Conservation (phyloP, 2,329 filamentous ascomycete species). For the Podosphaera fusca region DNA sequence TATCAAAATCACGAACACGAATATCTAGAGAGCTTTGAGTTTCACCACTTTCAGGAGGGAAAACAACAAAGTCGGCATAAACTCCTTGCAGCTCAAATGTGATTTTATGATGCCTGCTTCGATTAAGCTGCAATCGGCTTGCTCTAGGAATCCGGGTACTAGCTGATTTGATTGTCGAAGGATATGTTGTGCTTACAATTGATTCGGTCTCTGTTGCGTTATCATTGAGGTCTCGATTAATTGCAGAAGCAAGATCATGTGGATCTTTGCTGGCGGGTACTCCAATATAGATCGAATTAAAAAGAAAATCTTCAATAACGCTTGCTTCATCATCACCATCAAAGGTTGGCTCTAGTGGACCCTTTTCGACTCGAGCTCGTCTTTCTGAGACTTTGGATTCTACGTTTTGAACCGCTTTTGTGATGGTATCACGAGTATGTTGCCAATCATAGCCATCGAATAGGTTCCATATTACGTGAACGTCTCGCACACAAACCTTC, state of each 20-base stretch:
- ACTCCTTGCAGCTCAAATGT: constrained; percentile 79
- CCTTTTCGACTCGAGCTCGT: constrained; percentile 33
- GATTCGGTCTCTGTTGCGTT: constrained; percentile 74
- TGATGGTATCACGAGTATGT: constrained; percentile 63
- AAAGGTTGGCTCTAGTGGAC: constrained; percentile 26
- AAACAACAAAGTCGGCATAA: constrained; percentile 59
- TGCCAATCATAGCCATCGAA: constrained; percentile 97
- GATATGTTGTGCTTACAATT: constrained; percentile 52
- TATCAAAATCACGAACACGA: constrained; percentile 58
- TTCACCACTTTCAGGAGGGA: constrained; percentile 53
- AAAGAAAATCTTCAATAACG: constrained; percentile 82
- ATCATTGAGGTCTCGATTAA: constrained; percentile 77
- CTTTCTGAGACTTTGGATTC: constrained; percentile 63
- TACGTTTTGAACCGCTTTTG: constrained; percentile 69
- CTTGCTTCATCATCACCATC: constrained; percentile 61
- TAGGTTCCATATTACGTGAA: constrained; percentile 91
- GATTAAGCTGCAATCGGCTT: constrained; percentile 48
- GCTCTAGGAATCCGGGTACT: constrained; percentile 17
- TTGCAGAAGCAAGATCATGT: constrained; percentile 54
- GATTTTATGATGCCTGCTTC: constrained; percentile 85
- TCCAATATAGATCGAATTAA: constrained; percentile 97
- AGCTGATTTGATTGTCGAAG: constrained; percentile 28
- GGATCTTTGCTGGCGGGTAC: constrained; percentile 74
- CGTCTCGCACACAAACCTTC: constrained; percentile 56
- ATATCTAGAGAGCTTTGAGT: constrained; percentile 75